Evolutionary conservation across 192 early-diverging fungal species (phyloP), one percentile per base, ranked within the genome.

Genomic region (Mortierella hygrophila): DNA sequence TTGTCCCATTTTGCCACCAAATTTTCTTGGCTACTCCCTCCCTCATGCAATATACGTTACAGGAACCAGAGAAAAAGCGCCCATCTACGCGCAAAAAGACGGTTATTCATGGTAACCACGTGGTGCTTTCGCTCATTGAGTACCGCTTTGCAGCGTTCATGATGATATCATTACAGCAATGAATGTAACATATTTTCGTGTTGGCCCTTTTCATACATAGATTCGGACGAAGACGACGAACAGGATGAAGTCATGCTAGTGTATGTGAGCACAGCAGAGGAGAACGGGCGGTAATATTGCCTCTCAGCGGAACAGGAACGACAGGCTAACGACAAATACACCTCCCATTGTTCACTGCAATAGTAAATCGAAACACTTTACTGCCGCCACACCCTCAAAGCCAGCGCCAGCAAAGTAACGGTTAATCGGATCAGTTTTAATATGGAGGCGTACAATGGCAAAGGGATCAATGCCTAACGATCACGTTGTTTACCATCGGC

Each of bases 1-100:
- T 80, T 77, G 84, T 54, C 54, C 75, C 3, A 4, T 60, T 86
- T 86, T 86, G 84, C 84, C 84, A 86, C 84, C 84, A 86, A 86
- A 77, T 77, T 77, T 4, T 6, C 9, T 21, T 68, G 35, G 38
- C 13, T 21, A 5, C 55, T 38, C 42, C 15, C 21, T 0, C 35
- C 47, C 8, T 49, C 32, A 1, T 37, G 1, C 15, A n/a, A 47
- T 40, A n/a, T 40, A 44, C 13, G 26, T 44, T 0, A 79, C 65
- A 29, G 3, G 83, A 57, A 32, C 83, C 83, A 13, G 83, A 80
- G 38, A 85, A 81, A 72, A 80, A 81, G n/a, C 47, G 60, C 23
- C 15, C 65, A 16, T n/a, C 46, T 0, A 23, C 79, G 1, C 74
- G 84, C 55, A 86, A 63, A 42, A 86, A 81, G 70, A 80, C 65